Evolutionary conservation across 192 early-diverging fungal genomes (phyloP), one percentile per base, ranked within the genome.

Genomic region (Spizellomyces punctatus): DNA sequence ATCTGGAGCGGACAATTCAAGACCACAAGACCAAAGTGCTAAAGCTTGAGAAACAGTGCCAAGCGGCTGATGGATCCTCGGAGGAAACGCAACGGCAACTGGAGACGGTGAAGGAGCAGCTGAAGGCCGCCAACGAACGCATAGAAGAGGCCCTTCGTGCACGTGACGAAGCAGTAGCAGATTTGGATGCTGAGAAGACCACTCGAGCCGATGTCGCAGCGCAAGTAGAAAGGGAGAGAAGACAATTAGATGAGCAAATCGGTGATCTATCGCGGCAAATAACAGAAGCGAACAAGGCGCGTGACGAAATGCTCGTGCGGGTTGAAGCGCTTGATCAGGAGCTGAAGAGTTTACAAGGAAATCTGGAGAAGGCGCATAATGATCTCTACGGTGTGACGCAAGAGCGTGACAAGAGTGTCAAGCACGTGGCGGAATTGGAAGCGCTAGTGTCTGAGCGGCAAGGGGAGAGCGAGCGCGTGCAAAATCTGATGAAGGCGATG

Each of bases 371-470:
- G 27, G 60, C 69, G 0, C 67, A 74, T 43, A 42, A 44, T 19
- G 12, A 55, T 55, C 57, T 78, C 47, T 65, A 75, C 12, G 52
- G 46, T 17, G 64, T 69, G 21, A 54, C 64, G 41, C 72, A 72
- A 47, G 61, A 49, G 48, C n/a, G 73, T 52, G 72, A 74, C 19
- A 44, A 63, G n/a, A 74, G 52, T 41, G 19, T 69, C 9, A 69
- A 75, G 57, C 52, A 21, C 42, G 65, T 73, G 6, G 44, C 54
- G 14, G 73, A 79, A 43, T 50, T 58, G 10, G 78, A 79, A 42
- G 44, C 49, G 12, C 45, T 72, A 10, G 65, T 58, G 41, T 42
- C 64, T 9, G 58, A 77, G 63, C 19, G 58, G 46, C 50, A 69
- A 52, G 16, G 19, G 43, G 56, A 63, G 42, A 6, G 10, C 10